A percentile compares a stretch with the other conserved stretches of the same genome.
phyloP scores from a whole-genome alignment of 176 grass and related monocot genomes.

The Themeda triandra region DNA sequence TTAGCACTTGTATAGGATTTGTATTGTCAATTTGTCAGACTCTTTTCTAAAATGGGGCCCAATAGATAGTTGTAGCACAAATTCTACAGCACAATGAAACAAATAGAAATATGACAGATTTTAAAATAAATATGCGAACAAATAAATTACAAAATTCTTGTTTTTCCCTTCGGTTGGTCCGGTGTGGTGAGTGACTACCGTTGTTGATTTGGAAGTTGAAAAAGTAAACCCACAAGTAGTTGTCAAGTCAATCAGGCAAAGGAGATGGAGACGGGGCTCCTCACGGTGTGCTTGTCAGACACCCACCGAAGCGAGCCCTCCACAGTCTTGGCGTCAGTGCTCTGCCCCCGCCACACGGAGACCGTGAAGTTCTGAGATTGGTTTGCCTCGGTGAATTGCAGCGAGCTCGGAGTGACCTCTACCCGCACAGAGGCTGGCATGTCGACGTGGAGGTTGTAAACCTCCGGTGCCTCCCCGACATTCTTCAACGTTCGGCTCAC shows the following conservation, averaged over 20 bases:
- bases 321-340: background rate
- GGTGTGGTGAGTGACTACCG: no score
- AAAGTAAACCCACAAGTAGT: no score
- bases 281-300: slow-evolving; percentile 35
- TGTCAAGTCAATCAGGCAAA: background rate
- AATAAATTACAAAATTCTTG: no score
- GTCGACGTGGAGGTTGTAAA: slow-evolving; percentile 22
- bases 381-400: slow-evolving; percentile 15
- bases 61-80: no score
- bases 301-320: slow-evolving; percentile 37
- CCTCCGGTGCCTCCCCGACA: slow-evolving; percentile 29
- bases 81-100: no score
- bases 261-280: slow-evolving; percentile 28
- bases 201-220: no score
- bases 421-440: background rate
- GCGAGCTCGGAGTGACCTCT: slow-evolving; percentile 10
- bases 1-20: no score
- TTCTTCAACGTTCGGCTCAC: slow-evolving; percentile 43
- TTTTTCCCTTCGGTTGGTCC: no score
- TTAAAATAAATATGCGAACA: no score
- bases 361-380: slow-evolving; percentile 26
- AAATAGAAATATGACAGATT: no score
- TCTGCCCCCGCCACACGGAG: background rate
- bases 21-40: no score
- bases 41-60: no score